Percentiles rank a stretch among this genome's conserved stretches.
phyloP scores from a whole-genome alignment of 805 yeast genomes.

The Kodamaea lidongshanica region DNA sequence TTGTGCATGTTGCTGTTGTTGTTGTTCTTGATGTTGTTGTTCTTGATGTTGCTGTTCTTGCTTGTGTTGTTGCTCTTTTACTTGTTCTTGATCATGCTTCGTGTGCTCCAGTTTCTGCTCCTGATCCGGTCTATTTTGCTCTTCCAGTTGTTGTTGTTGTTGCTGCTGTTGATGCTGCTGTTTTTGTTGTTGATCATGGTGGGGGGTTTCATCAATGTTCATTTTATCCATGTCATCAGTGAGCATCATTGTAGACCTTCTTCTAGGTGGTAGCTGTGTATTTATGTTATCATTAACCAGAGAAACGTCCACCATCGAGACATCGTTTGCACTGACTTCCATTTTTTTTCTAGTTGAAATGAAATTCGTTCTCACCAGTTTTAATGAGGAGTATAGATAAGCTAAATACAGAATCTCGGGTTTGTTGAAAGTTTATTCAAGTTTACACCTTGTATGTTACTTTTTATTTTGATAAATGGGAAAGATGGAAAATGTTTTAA shows the following conservation, averaged over 20 bases:
- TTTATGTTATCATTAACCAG: conserved; percentile 19
- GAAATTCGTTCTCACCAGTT: too few species aligned
- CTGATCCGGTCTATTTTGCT: too few species aligned
- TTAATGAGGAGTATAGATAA: too few species aligned
- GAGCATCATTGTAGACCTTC: conserved; percentile 67
- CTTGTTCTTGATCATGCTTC: too few species aligned
- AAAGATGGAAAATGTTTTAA: too few species aligned
- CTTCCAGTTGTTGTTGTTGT: conserved; percentile 8
- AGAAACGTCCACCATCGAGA: conserved; percentile 41
- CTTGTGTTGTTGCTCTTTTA: conserved; percentile 8
- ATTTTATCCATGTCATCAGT: conserved; percentile 58
- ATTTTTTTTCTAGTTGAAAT: too few species aligned
- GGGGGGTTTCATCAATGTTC: conserved; percentile 27
- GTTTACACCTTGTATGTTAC: too few species aligned
- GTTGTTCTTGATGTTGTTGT: conserved; percentile 8
- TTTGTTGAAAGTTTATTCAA: too few species aligned
- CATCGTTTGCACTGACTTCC: conserved; percentile 20
- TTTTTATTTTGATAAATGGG: too few species aligned
- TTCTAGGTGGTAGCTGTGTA: conserved; percentile 31
- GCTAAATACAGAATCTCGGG: too few species aligned
- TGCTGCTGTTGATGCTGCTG: conserved; percentile 3
- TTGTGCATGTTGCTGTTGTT: conserved; percentile 8
- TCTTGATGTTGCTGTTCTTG: conserved; percentile 7
- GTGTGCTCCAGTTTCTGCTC: conserved; percentile 10
- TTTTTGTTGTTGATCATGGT: conserved; percentile 4